phyloP scores from a whole-genome alignment of 805 yeast species.

The Torulaspora gathmanii region DNA sequence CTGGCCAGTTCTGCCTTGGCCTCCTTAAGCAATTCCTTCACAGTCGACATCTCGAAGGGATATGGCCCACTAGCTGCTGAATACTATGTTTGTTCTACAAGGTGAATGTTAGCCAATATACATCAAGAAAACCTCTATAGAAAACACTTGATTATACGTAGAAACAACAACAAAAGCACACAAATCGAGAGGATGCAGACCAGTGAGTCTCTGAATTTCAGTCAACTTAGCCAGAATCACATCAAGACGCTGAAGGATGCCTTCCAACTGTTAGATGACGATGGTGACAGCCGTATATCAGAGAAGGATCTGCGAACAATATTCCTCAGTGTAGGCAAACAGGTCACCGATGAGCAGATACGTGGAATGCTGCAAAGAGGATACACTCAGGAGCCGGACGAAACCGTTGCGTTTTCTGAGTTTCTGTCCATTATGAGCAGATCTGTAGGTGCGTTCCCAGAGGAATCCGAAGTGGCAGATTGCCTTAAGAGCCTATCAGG shows the following conservation, averaged over 20 bases:
- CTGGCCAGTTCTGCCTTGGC: conserved; percentile 50
- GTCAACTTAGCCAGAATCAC: conserved; percentile 54
- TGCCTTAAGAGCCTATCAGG: conserved; percentile 53
- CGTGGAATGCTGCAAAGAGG: conserved; percentile 44
- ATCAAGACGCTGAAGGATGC: conserved; percentile 65
- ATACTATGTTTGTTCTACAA: background rate
- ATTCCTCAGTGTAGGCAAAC: conserved; percentile 50
- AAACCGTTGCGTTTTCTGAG: conserved; percentile 52
- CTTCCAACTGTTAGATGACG: conserved; percentile 75
- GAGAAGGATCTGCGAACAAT: conserved; percentile 51
- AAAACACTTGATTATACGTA: background rate
- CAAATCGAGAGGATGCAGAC: conserved; percentile 19
- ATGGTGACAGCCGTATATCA: conserved; percentile 65
- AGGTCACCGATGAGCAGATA: conserved; percentile 40
- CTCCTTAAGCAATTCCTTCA: conserved; percentile 41
- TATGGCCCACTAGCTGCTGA: background rate
- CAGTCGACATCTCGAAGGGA: conserved; percentile 28
- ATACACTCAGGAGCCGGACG: conserved; percentile 24
- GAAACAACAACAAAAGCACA: background rate
- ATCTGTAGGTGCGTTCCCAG: conserved; percentile 48
- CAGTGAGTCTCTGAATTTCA: conserved; percentile 34
- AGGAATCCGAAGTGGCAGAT: conserved; percentile 48
- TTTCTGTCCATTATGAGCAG: conserved; percentile 60
- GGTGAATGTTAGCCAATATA: background rate
- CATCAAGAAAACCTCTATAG: background rate